These are phyloP conservation scores for Lepraria neglecta DNA, from an alignment of 495 filamentous ascomycete species.

Conservation along the genomic window DNA sequence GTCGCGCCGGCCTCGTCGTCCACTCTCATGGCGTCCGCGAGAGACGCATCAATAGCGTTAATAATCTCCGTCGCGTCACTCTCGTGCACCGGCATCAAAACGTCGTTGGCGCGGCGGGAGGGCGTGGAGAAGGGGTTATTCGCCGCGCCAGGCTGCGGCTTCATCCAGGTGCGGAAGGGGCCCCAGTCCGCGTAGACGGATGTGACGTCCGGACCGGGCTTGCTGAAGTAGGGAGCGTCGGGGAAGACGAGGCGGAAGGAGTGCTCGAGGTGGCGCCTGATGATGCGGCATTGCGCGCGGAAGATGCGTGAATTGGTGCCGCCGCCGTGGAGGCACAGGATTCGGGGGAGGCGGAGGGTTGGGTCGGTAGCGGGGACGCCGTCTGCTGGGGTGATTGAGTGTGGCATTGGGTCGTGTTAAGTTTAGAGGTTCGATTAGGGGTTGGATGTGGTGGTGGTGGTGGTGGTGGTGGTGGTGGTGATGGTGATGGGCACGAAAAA, in stretches of 20 bases:
- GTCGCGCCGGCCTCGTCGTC: conserved; percentile 16
- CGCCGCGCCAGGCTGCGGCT: not conserved
- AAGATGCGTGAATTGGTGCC: conserved; percentile 32
- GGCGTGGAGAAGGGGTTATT: too few species aligned
- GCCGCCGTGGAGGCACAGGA: conserved; percentile 38
- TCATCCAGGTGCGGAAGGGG: conserved; percentile 21
- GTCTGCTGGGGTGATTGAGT: too few species aligned
- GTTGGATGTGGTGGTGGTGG: too few species aligned
- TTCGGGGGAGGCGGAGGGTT: conserved; percentile 28
- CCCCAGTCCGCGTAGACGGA: conserved; percentile 25
- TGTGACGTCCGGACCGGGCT: conserved; percentile 37
- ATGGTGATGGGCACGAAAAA: too few species aligned
- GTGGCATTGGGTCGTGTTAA: too few species aligned
- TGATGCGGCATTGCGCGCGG: conserved; percentile 30
- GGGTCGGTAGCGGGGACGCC: too few species aligned
- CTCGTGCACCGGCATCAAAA: too few species aligned
- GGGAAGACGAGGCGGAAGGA: conserved; percentile 33
- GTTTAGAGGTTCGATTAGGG: too few species aligned
- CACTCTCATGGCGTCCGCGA: conserved; percentile 21
- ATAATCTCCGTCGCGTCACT: conserved; percentile 22
- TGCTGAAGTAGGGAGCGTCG: conserved; percentile 31
- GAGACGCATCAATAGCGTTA: conserved; percentile 26
- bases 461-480: too few species aligned
- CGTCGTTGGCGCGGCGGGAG: too few species aligned
- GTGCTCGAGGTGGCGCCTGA: conserved; percentile 24